Base-by-base conservation (phyloP, 805 yeast species). In the Kodamaea leandrae region DNA sequence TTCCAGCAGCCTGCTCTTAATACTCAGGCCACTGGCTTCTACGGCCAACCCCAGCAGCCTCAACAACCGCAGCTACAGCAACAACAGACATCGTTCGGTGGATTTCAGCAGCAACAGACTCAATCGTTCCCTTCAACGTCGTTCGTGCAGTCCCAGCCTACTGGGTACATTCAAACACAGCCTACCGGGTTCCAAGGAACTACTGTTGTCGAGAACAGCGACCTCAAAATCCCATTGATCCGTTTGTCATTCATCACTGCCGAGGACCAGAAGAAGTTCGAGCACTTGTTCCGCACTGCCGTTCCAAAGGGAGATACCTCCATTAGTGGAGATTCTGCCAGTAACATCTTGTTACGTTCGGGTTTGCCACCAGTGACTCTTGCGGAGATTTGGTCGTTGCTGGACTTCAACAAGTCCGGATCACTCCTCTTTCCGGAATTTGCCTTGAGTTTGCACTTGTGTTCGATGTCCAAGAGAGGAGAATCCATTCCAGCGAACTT, bases 321-420 rank as follows among this genome's bases (percentile, higher is more conserved):
- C 3, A 77, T 85, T 40, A 67, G 74, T 32, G 90, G 91, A 8
- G 82, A 79, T 34, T 69, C 83, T 4, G 95, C 96, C 12, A 79
- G 90, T 51, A 82, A 80, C 46, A 82, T 91, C 45, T 71, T 91
- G 52, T 69, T 87, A 66, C 78, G 86, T 50, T 89, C 96, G 0
- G 86, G 87, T 5, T 70, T 91, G 40, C 70, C 78, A 30, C 88
- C 96, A 2, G 71, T 77, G 18, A 78, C 82, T 32, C 72, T 91
- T 51, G 91, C 91, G 2, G 87, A 80, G 52, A 84, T 91, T 46
- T 91, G 98, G 98, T 81, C 84, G 17, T 68, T 91, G 43, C 77
- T 95, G n/a, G 98, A 91, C 57, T 83, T 95, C 2, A 85, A 82
- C 52, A 83, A 80, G 53, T 82, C 93, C 6, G 98, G 98, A 2